A percentile compares a stretch with the other conserved stretches of the same genome.
These are phyloP conservation scores for Candida quercuum DNA, from an alignment of 805 yeast species.

Conservation along the genomic window DNA sequence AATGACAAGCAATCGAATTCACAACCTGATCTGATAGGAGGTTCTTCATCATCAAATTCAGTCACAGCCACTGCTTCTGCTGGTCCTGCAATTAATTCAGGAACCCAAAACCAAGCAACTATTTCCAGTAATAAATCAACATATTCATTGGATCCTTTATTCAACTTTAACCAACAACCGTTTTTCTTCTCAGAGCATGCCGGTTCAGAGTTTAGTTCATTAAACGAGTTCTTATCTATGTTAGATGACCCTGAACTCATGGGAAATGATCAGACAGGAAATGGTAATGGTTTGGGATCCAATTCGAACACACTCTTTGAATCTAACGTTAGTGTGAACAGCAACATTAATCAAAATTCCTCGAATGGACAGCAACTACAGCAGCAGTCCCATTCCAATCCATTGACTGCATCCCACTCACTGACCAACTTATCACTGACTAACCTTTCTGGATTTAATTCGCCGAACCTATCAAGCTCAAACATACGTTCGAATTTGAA, in stretches of 20 bases:
- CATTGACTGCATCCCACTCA: constrained; percentile 20
- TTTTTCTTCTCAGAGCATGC: constrained; percentile 87
- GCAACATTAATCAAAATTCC: not conserved
- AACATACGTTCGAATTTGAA: constrained; percentile 9
- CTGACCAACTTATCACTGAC: constrained; percentile 22
- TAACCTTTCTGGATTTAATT: constrained; percentile 17
- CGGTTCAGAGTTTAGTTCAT: constrained; percentile 85
- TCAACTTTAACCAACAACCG: constrained; percentile 49
- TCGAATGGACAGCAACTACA: not conserved
- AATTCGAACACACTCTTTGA: not conserved
- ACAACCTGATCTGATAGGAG: constrained; percentile 3
- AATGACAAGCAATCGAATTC: constrained; percentile 2
- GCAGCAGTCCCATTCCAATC: constrained; percentile 1
- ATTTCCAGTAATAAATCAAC: constrained; percentile 1
- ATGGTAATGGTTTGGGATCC: constrained; percentile 21
- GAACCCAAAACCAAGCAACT: not conserved
- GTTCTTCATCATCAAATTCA: too few relatives aligned
- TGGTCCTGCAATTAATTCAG: not conserved
- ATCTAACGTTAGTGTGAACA: not conserved
- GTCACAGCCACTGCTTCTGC: too few relatives aligned
- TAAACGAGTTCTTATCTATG: constrained; percentile 85
- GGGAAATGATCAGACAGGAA: constrained; percentile 19
- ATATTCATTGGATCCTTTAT: constrained; percentile 12
- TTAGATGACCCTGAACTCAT: constrained; percentile 79
- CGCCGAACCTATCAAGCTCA: constrained; percentile 17